These are phyloP conservation scores for Mycena epipterygia DNA, from an alignment of 768 basidiomycete species.

Conservation along the genomic window DNA sequence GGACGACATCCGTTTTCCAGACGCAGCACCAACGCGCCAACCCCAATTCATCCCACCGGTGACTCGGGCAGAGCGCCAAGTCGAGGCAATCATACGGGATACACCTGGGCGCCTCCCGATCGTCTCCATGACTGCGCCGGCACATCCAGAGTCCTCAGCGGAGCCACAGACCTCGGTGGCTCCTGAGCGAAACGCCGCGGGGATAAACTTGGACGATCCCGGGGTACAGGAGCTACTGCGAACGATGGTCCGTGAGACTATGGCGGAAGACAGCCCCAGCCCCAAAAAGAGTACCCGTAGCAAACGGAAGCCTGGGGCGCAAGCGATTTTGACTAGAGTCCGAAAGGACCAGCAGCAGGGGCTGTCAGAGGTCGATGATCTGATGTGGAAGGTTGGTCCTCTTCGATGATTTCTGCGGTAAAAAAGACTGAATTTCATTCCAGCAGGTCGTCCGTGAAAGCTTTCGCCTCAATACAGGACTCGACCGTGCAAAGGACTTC, in stretches of 20 bases:
- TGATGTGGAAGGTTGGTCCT: neutral
- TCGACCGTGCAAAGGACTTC: conserved; percentile 1
- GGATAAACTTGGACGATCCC: neutral
- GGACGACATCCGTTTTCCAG: neutral
- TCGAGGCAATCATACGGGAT: neutral
- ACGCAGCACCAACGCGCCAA: neutral
- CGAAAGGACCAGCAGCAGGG: neutral
- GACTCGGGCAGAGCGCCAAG: neutral
- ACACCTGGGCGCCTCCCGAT: neutral
- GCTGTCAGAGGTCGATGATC: neutral
- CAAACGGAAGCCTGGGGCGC: neutral
- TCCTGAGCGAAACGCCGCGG: neutral
- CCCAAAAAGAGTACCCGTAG: neutral
- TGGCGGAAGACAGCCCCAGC: neutral
- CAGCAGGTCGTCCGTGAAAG: neutral
- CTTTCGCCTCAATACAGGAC: neutral
- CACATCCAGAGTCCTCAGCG: neutral
- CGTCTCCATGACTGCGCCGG: neutral
- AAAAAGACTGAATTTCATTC: neutral
- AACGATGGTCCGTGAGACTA: neutral
- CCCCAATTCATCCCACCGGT: neutral
- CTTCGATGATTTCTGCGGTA: neutral
- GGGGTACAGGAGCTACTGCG: neutral
- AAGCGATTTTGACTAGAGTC: neutral
- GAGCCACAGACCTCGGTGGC: neutral